Percentiles rank a stretch among this genome's conserved stretches.
phyloP scores from a whole-genome alignment of 2,329 filamentous ascomycete genomes.

The Diplodia intermedia region DNA sequence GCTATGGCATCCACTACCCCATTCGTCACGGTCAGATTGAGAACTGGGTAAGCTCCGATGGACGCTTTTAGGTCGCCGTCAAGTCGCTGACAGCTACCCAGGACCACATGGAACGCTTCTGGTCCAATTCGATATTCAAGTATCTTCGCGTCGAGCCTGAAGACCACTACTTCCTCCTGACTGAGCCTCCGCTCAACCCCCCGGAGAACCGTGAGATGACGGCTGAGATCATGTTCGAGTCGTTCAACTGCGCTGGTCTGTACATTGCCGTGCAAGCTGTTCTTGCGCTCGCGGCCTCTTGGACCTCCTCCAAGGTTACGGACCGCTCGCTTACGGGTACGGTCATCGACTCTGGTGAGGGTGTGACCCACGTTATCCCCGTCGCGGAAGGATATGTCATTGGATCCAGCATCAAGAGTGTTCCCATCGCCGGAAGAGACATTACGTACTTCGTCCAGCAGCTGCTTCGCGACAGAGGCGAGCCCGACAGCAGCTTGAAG shows the following conservation, averaged over 20 bases:
- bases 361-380: constrained; percentile 98
- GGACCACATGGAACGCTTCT: constrained; percentile 99
- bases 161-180: constrained; percentile 97
- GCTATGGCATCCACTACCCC: constrained; percentile 96
- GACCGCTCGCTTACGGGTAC: constrained; percentile 96
- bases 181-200: constrained; percentile 97
- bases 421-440: constrained; percentile 95
- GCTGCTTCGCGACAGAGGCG: constrained; percentile 90
- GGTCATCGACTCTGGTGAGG: constrained; percentile 97
- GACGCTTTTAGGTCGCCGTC: constrained; percentile 33
- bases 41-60: constrained; percentile 77
- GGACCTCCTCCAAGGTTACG: constrained; percentile 97
- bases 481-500: constrained; percentile 95
- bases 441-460: constrained; percentile 99
- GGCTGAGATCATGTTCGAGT: constrained; percentile 99
- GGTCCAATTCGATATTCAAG: constrained; percentile 99
- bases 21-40: constrained; percentile 98
- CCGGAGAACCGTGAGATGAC: constrained; percentile 99
- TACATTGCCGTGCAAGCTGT: constrained; percentile 99
- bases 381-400: constrained; percentile 99
- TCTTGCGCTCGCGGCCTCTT: constrained; percentile 92
- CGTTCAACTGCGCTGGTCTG: constrained; percentile 97
- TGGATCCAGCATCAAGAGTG: constrained; percentile 98
- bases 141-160: constrained; percentile 97
- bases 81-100: constrained; percentile 46